These are phyloP conservation scores for Colletotrichum lindemuthianum DNA, from an alignment of 2,329 filamentous ascomycete species.

Conservation along the genomic window DNA sequence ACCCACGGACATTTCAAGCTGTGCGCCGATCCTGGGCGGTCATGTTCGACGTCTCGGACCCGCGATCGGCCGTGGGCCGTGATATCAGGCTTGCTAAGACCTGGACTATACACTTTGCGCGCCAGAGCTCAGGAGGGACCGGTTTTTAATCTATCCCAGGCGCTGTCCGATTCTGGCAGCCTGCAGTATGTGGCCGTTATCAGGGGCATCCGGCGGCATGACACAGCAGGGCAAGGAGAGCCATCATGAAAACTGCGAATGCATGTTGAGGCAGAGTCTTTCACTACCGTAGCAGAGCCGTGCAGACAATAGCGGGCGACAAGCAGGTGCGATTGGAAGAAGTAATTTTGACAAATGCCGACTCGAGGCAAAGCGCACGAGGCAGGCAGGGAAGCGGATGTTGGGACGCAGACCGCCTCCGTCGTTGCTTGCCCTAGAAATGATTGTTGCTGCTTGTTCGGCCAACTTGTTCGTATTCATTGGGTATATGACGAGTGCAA, in stretches of 20 bases:
- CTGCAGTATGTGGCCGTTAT: neutral
- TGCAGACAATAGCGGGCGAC: conserved; percentile 7
- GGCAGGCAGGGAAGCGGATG: conserved; percentile 18
- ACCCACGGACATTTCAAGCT: conserved; percentile 34
- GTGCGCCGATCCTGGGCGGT: conserved; percentile 31
- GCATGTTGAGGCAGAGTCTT: conserved; percentile 22
- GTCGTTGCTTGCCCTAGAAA: neutral
- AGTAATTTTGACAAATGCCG: conserved; percentile 17
- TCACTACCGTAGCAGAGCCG: conserved; percentile 6
- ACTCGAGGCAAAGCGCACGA: conserved; percentile 25
- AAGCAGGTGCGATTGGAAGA: conserved; percentile 17
- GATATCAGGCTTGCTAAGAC: conserved; percentile 18
- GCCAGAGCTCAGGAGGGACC: neutral
- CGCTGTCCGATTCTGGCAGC: conserved; percentile 11
- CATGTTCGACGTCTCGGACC: conserved; percentile 28
- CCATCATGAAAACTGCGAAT: conserved; percentile 22
- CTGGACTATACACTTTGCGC: conserved; percentile 19
- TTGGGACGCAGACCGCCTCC: conserved; percentile 24
- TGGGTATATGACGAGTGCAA: neutral
- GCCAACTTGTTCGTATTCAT: conserved; percentile 23
- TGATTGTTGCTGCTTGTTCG: conserved; percentile 1
- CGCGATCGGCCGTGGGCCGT: conserved; percentile 23
- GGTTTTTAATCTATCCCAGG: conserved; percentile 2
- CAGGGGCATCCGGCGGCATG: conserved; percentile 6
- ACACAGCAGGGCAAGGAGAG: conserved; percentile 3